phyloP scores from a whole-genome alignment of 495 filamentous ascomycete genomes.

The Aspergillus mulundensis region DNA sequence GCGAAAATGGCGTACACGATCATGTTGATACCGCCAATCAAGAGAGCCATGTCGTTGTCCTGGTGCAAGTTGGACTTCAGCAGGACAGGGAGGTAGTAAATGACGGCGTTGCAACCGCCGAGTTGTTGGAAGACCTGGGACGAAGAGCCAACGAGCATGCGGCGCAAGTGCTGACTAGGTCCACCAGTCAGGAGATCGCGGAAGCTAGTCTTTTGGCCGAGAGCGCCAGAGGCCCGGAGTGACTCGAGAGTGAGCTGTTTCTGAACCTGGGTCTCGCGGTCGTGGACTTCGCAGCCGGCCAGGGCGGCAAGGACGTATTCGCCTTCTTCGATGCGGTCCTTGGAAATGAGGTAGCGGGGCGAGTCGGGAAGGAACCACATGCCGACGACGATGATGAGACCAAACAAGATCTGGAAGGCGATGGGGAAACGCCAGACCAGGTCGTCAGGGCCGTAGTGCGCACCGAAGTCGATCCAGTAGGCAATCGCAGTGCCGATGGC shows the following conservation, averaged over 20 bases:
- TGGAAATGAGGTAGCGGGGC: slow-evolving; percentile 68
- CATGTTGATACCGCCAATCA: slow-evolving; percentile 82
- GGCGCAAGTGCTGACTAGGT: slow-evolving; percentile 43
- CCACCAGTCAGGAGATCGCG: slow-evolving; percentile 41
- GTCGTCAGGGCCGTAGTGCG: slow-evolving; percentile 60
- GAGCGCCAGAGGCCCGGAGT: slow-evolving; percentile 53
- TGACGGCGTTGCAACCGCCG: slow-evolving; percentile 73
- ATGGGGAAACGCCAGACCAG: slow-evolving; percentile 79
- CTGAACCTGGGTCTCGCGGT: slow-evolving; percentile 54
- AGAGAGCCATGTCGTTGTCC: slow-evolving; percentile 58
- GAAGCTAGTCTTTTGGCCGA: slow-evolving; percentile 31
- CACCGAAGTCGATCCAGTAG: slow-evolving; percentile 84
- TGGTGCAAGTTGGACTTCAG: slow-evolving; percentile 63
- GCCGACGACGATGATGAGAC: slow-evolving; percentile 57
- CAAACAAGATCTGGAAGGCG: slow-evolving; percentile 75
- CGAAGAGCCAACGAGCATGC: slow-evolving; percentile 50
- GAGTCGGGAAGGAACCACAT: slow-evolving; percentile 72
- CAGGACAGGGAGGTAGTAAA: slow-evolving; percentile 81
- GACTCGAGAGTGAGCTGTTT: slow-evolving; percentile 70
- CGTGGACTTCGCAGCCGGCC: slow-evolving; percentile 53
- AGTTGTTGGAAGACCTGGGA: slow-evolving; percentile 82
- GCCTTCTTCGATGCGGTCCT: slow-evolving; percentile 64
- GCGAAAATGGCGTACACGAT: slow-evolving; percentile 74
- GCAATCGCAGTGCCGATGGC: slow-evolving; percentile 73
- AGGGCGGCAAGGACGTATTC: slow-evolving; percentile 68